These are phyloP conservation scores for Cutaneotrichosporon mucoides DNA, from an alignment of 1,284 basidiomycete species.

Conservation along the genomic window DNA sequence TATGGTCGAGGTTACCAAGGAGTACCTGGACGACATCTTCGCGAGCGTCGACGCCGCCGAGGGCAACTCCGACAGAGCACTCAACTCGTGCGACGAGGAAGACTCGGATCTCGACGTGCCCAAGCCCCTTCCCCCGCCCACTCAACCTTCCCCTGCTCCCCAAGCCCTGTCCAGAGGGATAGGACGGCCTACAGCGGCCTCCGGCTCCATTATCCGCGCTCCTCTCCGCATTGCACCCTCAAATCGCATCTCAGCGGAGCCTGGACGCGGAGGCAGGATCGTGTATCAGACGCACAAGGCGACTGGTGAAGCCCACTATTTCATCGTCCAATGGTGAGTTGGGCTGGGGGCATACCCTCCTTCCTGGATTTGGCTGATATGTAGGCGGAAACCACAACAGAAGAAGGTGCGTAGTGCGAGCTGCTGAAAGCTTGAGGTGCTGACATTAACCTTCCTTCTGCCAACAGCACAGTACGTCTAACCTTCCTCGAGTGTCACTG, in stretches of 20 bases:
- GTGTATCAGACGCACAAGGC: constrained; percentile 19
- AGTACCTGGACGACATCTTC: constrained; percentile 20
- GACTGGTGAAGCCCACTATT: constrained; percentile 25
- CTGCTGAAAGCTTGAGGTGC: constrained; percentile 1
- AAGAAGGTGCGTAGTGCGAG: constrained; percentile 36
- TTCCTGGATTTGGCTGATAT: constrained; percentile 13
- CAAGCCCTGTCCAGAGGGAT: no score
- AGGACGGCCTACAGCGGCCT: no score
- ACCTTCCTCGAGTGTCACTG: background rate
- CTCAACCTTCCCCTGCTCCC: background rate
- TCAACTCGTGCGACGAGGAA: constrained; percentile 22
- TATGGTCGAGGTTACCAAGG: constrained; percentile 6
- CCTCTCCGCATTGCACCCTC: background rate
- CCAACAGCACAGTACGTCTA: constrained; percentile 41
- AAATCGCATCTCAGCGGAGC: background rate
- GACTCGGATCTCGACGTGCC: constrained; percentile 16
- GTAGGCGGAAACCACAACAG: constrained; percentile 47
- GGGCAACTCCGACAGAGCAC: constrained; percentile 6
- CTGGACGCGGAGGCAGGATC: constrained; percentile 23
- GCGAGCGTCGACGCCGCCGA: constrained; percentile 16
- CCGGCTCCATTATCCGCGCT: background rate
- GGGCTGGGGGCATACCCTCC: no score
- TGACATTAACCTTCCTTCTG: background rate
- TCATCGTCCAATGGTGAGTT: constrained; percentile 45
- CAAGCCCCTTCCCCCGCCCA: constrained; percentile 10